A percentile compares a stretch with the other conserved stretches of the same genome.
Conservation (phyloP, 2,329 filamentous ascomycete species). For the Aspergillus viridinutans region DNA sequence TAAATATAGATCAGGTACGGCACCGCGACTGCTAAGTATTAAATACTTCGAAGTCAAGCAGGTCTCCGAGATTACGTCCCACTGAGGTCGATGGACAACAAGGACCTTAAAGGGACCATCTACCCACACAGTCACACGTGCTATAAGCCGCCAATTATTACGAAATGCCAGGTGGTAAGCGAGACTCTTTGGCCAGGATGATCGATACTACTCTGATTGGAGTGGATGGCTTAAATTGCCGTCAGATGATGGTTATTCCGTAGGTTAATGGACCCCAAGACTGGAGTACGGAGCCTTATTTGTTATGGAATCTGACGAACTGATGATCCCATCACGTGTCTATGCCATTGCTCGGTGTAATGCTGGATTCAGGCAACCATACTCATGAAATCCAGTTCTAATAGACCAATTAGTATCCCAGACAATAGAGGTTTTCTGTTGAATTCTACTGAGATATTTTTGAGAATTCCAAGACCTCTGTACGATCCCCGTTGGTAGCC, state of each 20-base stretch:
- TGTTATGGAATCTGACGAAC: background rate
- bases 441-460: too few species aligned
- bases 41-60: background rate
- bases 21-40: conserved; percentile 1
- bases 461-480: background rate
- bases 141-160: background rate
- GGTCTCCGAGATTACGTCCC: conserved; percentile 7
- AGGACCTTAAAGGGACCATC: background rate
- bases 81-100: background rate
- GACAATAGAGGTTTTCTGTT: too few species aligned
- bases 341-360: too few species aligned
- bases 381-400: background rate
- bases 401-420: background rate
- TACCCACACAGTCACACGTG: background rate
- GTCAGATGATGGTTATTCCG: background rate
- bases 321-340: too few species aligned
- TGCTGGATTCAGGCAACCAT: background rate
- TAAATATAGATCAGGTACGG: conserved; percentile 18
- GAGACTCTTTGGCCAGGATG: background rate
- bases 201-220: background rate
- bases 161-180: background rate
- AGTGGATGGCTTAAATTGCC: background rate
- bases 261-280: background rate
- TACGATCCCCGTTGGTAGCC: background rate
- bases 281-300: background rate